A percentile compares a stretch with the other conserved stretches of the same genome.
phyloP scores from a whole-genome alignment of 2,329 filamentous ascomycete genomes.

The Epichloe elymi region DNA sequence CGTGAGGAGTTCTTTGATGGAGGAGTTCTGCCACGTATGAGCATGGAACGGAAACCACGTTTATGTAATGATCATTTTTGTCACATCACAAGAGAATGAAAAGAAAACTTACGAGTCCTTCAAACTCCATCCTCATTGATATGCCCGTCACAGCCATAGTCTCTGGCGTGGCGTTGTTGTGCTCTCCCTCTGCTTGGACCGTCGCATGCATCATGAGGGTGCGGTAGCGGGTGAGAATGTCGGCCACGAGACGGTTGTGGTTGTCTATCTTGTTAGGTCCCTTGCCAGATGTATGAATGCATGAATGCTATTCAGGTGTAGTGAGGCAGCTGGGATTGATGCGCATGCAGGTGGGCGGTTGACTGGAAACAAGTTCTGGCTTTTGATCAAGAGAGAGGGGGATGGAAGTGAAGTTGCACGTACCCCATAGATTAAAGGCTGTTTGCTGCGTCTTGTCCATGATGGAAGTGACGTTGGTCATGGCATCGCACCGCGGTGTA shows the following conservation, averaged over 20 bases:
- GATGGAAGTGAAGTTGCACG: background rate
- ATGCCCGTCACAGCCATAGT: slow-evolving; percentile 29
- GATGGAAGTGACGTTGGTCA: background rate
- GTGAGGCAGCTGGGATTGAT: too few species aligned
- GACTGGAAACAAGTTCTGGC: too few species aligned
- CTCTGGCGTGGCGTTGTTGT: slow-evolving; percentile 26
- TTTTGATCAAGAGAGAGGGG: background rate
- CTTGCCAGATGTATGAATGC: too few species aligned
- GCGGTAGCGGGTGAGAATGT: slow-evolving; percentile 30
- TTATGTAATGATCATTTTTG: too few species aligned
- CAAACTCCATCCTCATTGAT: slow-evolving; percentile 32
- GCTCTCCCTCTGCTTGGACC: slow-evolving; percentile 26
- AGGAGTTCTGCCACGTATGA: slow-evolving; percentile 21
- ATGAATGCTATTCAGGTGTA: too few species aligned
- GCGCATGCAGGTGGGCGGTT: too few species aligned
- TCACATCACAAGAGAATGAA: background rate
- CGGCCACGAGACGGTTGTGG: slow-evolving; percentile 31
- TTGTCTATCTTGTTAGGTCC: slow-evolving; percentile 16
- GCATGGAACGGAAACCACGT: too few species aligned
- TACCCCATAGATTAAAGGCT: slow-evolving; percentile 25
- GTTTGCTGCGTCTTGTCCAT: slow-evolving; percentile 22
- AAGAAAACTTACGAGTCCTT: slow-evolving; percentile 22
- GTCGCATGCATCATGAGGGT: slow-evolving; percentile 31
- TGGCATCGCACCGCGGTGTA: background rate
- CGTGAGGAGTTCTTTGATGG: slow-evolving; percentile 31